Evolutionary conservation across 805 yeast genomes (phyloP).

Genomic region (Metschnikowia kofuensis): DNA sequence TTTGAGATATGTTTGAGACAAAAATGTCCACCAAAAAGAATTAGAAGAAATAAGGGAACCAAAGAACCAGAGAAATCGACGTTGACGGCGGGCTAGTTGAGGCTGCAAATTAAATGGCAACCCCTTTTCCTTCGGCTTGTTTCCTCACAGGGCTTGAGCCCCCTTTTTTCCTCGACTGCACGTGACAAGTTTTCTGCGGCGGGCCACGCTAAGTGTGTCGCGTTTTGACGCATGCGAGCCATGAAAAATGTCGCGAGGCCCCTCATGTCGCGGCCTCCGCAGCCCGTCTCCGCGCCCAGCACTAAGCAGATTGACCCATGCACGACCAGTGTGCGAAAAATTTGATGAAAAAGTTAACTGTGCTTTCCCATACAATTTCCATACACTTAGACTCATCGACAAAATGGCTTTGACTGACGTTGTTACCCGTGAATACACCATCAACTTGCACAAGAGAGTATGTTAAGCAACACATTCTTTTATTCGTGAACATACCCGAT

Average conservation of each 20-base stretch:
- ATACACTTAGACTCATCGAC: constrained; percentile 21
- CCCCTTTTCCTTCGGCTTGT: no score
- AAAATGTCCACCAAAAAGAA: no score
- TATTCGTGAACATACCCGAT: background rate
- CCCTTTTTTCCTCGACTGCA: no score
- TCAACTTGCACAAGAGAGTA: constrained; percentile 99
- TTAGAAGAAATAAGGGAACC: no score
- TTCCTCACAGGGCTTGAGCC: no score
- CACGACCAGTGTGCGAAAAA: constrained; percentile 18
- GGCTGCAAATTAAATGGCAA: no score
- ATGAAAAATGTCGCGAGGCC: background rate
- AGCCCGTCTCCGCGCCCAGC: background rate
- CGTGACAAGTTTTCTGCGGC: no score
- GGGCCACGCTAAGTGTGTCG: no score
- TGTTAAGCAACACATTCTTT: constrained; percentile 34
- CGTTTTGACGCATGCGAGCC: no score
- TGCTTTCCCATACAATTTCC: constrained; percentile 1
- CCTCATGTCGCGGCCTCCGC: background rate
- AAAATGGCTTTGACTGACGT: constrained; percentile 94
- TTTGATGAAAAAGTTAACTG: constrained; percentile 16
- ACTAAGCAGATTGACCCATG: constrained; percentile 5
- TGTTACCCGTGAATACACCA: constrained; percentile 99
- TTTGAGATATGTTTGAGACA: no score
- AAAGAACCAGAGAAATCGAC: no score
- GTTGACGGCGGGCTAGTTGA: no score